A percentile compares a stretch with the other conserved stretches of the same genome.
These are phyloP conservation scores for Yamadazyma kanchanaburiensis DNA, from an alignment of 1,139 yeast genomes.

Conservation along the genomic window DNA sequence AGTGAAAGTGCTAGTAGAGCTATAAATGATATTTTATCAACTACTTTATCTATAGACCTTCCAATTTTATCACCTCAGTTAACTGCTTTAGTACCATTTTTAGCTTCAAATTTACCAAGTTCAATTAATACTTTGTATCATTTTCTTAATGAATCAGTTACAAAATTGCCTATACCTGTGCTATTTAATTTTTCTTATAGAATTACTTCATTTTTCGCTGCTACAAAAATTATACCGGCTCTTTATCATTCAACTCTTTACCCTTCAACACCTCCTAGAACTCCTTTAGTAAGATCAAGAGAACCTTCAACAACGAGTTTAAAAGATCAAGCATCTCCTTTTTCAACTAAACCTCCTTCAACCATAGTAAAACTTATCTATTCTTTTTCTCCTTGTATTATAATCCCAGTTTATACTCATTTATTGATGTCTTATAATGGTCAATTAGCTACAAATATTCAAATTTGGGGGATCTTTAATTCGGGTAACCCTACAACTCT, in stretches of 20 bases:
- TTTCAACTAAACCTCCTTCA: slow-evolving; percentile 31
- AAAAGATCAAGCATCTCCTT: slow-evolving; percentile 7
- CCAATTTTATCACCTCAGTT: slow-evolving; percentile 36
- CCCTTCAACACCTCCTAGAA: slow-evolving; percentile 33
- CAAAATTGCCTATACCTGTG: slow-evolving; percentile 79
- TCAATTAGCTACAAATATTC: slow-evolving; percentile 58
- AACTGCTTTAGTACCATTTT: slow-evolving; percentile 38
- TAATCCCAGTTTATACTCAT: slow-evolving; percentile 93
- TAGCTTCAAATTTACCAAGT: slow-evolving; percentile 54
- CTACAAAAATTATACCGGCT: slow-evolving; percentile 89
- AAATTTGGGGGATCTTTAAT: slow-evolving; percentile 54
- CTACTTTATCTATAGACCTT: slow-evolving; percentile 38
- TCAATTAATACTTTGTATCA: slow-evolving; percentile 67
- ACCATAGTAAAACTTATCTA: slow-evolving; percentile 62
- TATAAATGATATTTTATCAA: slow-evolving; percentile 35
- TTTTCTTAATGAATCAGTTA: slow-evolving; percentile 63
- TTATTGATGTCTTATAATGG: slow-evolving; percentile 87
- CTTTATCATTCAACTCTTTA: slow-evolving; percentile 43
- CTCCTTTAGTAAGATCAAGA: slow-evolving; percentile 16
- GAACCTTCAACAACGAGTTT: slow-evolving; percentile 13
- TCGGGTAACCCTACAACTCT: slow-evolving; percentile 19
- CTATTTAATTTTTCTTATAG: slow-evolving; percentile 80
- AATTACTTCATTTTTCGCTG: slow-evolving; percentile 84
- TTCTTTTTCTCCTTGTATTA: slow-evolving; percentile 88
- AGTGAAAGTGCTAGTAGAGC: slow-evolving; percentile 49